Conservation (phyloP, 2,329 filamentous ascomycete species). For the Neoscytalidium dimidiatum region DNA sequence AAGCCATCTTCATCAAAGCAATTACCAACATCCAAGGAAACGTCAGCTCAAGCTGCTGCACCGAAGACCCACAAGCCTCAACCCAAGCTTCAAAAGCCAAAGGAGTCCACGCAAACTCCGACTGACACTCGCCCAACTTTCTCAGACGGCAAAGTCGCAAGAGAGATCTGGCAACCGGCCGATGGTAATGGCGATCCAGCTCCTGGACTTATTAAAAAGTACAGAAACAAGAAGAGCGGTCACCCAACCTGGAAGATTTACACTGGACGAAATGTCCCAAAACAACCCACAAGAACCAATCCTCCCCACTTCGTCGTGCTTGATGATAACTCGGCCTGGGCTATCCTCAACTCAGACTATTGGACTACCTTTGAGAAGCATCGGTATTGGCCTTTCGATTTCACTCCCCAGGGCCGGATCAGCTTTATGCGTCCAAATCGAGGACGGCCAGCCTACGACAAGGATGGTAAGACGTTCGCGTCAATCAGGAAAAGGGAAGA, state of each 20-base stretch:
- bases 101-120: not conserved
- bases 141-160: slow-evolving; percentile 32
- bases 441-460: slow-evolving; percentile 36
- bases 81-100: not conserved
- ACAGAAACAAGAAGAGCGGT: slow-evolving; percentile 24
- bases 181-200: slow-evolving; percentile 39
- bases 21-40: too few species aligned
- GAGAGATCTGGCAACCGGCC: slow-evolving; percentile 40
- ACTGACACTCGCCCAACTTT: slow-evolving; percentile 1
- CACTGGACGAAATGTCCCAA: slow-evolving; percentile 29
- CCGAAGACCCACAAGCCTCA: not conserved
- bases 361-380: slow-evolving; percentile 28
- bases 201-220: slow-evolving; percentile 30
- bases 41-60: not conserved
- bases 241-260: slow-evolving; percentile 44
- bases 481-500: not conserved
- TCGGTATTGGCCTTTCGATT: slow-evolving; percentile 42
- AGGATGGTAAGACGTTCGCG: not conserved
- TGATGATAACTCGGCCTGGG: slow-evolving; percentile 41
- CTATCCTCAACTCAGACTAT: slow-evolving; percentile 33
- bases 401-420: slow-evolving; percentile 35
- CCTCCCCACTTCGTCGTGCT: slow-evolving; percentile 41
- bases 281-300: slow-evolving; percentile 30
- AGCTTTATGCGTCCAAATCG: slow-evolving; percentile 34
- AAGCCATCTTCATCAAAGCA: not conserved